Conservation (phyloP, 2,329 filamentous ascomycete genomes). For the Pseudocercospora fuligena region DNA sequence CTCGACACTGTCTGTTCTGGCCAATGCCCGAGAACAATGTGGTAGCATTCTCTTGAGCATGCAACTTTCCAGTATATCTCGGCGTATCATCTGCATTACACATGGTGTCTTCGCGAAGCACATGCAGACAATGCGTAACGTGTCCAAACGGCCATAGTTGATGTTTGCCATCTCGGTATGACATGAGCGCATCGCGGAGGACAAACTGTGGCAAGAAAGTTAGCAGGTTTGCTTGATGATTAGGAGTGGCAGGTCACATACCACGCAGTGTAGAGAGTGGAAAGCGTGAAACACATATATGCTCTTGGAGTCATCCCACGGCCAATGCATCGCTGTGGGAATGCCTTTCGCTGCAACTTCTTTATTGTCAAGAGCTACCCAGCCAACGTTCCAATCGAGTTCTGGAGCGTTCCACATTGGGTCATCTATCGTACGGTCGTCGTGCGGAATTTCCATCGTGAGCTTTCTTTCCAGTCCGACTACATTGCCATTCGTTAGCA, state of each 20-base stretch:
- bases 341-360: background rate
- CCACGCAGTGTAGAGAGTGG: conserved; percentile 8
- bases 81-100: conserved; percentile 8
- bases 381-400: conserved; percentile 11
- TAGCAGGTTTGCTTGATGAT: background rate
- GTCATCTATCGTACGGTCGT: conserved; percentile 11
- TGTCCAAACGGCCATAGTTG: background rate
- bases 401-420: conserved; percentile 12
- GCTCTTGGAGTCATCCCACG: conserved; percentile 9
- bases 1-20: conserved; percentile 2
- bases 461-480: conserved; percentile 12
- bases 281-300: conserved; percentile 5
- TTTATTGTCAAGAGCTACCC: conserved; percentile 8
- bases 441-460: conserved; percentile 8
- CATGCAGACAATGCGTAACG: conserved; percentile 9
- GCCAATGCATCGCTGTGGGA: conserved; percentile 8
- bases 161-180: background rate
- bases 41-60: background rate
- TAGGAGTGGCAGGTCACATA: background rate
- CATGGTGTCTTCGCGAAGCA: conserved; percentile 4
- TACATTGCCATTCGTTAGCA: background rate
- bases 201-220: background rate
- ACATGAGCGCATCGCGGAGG: background rate
- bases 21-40: conserved; percentile 3
- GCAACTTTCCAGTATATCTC: background rate